Evolutionary conservation across 1,139 yeast genomes (phyloP).

Genomic region (Suhomyces bokatorum): DNA sequence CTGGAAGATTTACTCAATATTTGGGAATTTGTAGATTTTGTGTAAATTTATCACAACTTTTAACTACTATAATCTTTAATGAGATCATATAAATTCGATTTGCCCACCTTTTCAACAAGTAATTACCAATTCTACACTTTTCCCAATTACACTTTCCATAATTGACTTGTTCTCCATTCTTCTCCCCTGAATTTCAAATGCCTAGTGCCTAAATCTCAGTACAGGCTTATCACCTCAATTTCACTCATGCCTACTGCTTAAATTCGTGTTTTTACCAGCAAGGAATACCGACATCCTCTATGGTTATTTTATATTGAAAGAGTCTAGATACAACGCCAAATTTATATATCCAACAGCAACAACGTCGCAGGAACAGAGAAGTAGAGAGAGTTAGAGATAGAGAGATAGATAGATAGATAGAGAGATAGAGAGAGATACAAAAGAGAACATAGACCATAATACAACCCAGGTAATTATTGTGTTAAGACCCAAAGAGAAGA

Average conservation of each 20-base stretch:
- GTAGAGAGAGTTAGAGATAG: constrained; percentile 1
- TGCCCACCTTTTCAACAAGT: no score
- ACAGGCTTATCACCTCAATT: no score
- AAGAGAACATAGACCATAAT: constrained; percentile 10
- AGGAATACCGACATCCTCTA: background rate
- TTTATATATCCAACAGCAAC: constrained; percentile 3
- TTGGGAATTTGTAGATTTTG: no score
- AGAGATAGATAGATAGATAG: background rate
- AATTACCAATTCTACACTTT: no score
- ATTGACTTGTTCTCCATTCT: no score
- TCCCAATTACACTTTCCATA: no score
- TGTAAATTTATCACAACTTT: background rate
- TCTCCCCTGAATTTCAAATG: no score
- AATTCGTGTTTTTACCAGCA: no score
- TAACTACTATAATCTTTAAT: background rate
- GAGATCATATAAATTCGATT: no score
- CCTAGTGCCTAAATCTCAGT: no score
- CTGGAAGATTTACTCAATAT: no score
- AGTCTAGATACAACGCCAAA: constrained; percentile 7
- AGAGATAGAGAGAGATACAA: background rate
- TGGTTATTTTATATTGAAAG: constrained; percentile 2
- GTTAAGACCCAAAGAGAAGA: constrained; percentile 11
- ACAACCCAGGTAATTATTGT: constrained; percentile 10
- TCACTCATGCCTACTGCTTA: no score
- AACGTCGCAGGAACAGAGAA: constrained; percentile 4